phyloP scores from a whole-genome alignment of 805 yeast genomes.

The Nakazawaea wickerhamii region DNA sequence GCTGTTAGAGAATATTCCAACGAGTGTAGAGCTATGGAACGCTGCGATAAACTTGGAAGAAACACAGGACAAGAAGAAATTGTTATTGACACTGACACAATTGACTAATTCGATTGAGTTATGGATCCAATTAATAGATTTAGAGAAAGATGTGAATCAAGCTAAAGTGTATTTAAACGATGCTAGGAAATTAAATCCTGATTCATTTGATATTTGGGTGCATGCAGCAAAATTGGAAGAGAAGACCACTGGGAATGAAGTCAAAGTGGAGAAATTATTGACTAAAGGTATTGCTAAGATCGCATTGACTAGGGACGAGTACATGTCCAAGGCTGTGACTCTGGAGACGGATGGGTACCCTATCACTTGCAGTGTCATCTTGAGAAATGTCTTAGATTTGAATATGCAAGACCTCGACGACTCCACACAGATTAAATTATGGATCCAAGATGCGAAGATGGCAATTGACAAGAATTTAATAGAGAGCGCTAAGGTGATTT shows the following conservation, averaged over 20 bases:
- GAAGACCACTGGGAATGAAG: constrained; percentile 33
- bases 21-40: constrained; percentile 61
- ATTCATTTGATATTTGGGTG: constrained; percentile 57
- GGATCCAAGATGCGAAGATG: constrained; percentile 32
- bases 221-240: constrained; percentile 68
- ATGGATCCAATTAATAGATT: constrained; percentile 54
- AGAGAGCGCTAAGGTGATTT: constrained; percentile 42
- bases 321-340: constrained; percentile 52
- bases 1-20: constrained; percentile 64
- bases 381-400: constrained; percentile 33
- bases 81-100: constrained; percentile 62
- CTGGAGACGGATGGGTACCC: constrained; percentile 44
- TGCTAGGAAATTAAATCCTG: constrained; percentile 52
- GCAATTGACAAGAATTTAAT: constrained; percentile 20
- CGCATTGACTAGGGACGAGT: constrained; percentile 32
- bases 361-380: constrained; percentile 49
- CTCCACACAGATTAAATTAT: constrained; percentile 21
- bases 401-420: constrained; percentile 25
- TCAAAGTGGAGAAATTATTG: constrained; percentile 43
- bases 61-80: constrained; percentile 39
- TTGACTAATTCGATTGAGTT: constrained; percentile 59
- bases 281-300: constrained; percentile 42
- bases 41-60: constrained; percentile 58
- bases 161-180: constrained; percentile 51
- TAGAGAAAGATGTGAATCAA: constrained; percentile 36